Evolutionary conservation across 2,329 filamentous ascomycete species (phyloP).

Genomic region (Pseudovirgaria hyperparasitica): DNA sequence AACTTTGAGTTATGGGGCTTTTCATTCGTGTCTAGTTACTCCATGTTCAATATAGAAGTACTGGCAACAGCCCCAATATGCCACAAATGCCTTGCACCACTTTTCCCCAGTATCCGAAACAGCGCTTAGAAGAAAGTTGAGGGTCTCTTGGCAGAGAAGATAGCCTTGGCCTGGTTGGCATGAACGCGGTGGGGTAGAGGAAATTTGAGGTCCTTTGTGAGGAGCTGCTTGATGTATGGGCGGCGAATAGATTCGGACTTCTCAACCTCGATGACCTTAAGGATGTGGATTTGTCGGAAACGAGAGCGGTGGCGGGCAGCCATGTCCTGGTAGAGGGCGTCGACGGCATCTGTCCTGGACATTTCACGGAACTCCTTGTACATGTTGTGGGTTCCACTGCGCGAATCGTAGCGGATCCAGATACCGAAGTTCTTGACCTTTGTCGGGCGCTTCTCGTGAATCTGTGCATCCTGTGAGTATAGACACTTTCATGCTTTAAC

Average conservation of each 20-base stretch:
- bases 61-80: constrained; percentile 26
- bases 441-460: constrained; percentile 95
- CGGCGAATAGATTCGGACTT: constrained; percentile 91
- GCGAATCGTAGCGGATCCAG: constrained; percentile 99
- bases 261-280: constrained; percentile 95
- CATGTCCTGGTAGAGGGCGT: constrained; percentile 99
- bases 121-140: constrained; percentile 87
- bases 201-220: constrained; percentile 92
- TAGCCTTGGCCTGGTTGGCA: constrained; percentile 73
- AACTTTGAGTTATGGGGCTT: constrained; percentile 15
- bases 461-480: constrained; percentile 39
- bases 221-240: constrained; percentile 98
- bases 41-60: constrained; percentile 23
- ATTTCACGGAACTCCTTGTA: constrained; percentile 99
- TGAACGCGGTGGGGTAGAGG: constrained; percentile 92
- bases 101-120: constrained; percentile 27
- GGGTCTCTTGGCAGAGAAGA: constrained; percentile 87
- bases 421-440: constrained; percentile 99
- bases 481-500: neutral
- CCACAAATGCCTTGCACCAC: constrained; percentile 24
- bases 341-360: constrained; percentile 87
- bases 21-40: constrained; percentile 32
- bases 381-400: constrained; percentile 99
- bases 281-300: constrained; percentile 97
- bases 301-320: constrained; percentile 94